These are phyloP conservation scores for Guadua angustifolia DNA, from an alignment of 176 grass and related monocot species.

Conservation along the genomic window DNA sequence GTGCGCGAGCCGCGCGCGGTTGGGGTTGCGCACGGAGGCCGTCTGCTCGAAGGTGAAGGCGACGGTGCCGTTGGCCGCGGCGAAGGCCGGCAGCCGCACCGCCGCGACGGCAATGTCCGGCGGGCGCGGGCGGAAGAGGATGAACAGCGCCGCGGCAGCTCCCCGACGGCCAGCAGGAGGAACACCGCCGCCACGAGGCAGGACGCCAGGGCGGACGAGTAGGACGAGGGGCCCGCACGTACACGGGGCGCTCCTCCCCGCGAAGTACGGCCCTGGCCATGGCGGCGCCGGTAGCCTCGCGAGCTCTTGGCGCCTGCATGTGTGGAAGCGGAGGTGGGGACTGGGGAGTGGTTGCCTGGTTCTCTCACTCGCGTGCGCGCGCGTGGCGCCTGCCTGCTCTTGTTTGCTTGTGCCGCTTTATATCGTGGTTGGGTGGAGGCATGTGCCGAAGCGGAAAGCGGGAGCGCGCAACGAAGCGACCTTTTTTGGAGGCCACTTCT, in stretches of 20 bases:
- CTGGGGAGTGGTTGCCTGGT: not conserved
- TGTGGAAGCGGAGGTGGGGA: not conserved
- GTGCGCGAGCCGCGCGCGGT: constrained; percentile 77
- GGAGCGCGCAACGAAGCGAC: no score
- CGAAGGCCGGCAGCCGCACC: constrained; percentile 64
- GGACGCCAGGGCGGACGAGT: constrained; percentile 52
- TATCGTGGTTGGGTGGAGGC: not conserved
- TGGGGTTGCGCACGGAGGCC: constrained; percentile 76
- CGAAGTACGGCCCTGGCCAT: not conserved
- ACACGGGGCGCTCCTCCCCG: not conserved
- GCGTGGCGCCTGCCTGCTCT: not conserved
- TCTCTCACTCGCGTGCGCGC: not conserved
- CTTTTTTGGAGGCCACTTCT: not conserved
- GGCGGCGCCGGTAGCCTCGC: not conserved
- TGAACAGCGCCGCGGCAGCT: constrained; percentile 53
- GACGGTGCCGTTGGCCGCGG: constrained; percentile 69
- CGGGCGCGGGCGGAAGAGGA: constrained; percentile 69
- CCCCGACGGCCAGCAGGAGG: constrained; percentile 51
- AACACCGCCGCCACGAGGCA: constrained; percentile 63
- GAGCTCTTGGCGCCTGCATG: not conserved
- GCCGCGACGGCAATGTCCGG: constrained; percentile 65
- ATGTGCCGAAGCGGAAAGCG: not conserved
- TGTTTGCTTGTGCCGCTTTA: not conserved
- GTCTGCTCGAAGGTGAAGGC: constrained; percentile 79
- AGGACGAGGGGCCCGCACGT: not conserved